Evolutionary conservation across 1,284 basidiomycete species (phyloP).

Genomic region (Trichosporon coremiiforme): DNA sequence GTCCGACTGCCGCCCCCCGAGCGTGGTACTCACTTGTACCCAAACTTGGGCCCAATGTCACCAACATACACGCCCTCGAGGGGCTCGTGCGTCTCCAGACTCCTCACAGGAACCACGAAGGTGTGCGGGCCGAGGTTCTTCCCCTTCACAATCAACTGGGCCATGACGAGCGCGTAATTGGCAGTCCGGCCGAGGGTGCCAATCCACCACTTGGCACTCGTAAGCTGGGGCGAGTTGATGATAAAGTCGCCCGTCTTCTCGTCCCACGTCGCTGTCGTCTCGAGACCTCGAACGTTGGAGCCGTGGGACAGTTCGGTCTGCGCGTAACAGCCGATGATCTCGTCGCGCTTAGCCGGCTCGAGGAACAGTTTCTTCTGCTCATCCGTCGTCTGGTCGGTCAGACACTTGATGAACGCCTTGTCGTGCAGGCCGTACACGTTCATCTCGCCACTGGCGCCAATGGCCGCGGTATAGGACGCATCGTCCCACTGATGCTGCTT

Average conservation of each 20-base stretch:
- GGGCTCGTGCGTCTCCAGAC: conserved; percentile 59
- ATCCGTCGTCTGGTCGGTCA: conserved; percentile 24
- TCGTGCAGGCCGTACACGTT: conserved; percentile 27
- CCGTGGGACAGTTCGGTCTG: conserved; percentile 60
- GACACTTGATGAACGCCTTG: conserved; percentile 26
- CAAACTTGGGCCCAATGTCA: conserved; percentile 64
- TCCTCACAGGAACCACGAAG: conserved; percentile 62
- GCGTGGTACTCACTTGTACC: conserved; percentile 56
- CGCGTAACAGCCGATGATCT: conserved; percentile 61
- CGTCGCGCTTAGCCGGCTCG: conserved; percentile 24
- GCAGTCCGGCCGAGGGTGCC: conserved; percentile 63
- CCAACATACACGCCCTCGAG: conserved; percentile 62
- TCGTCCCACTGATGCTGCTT: conserved; percentile 21
- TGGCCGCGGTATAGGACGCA: conserved; percentile 21
- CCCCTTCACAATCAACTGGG: conserved; percentile 61
- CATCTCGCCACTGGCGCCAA: conserved; percentile 20
- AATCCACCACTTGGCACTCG: conserved; percentile 62
- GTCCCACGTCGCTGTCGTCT: conserved; percentile 64
- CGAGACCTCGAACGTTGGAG: conserved; percentile 63
- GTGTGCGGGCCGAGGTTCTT: conserved; percentile 63
- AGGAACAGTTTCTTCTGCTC: conserved; percentile 28
- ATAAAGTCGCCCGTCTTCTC: conserved; percentile 60
- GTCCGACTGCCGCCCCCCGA: no score
- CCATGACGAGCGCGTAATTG: conserved; percentile 63
- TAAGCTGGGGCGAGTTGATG: conserved; percentile 61